phyloP scores from a whole-genome alignment of 345 rosid species.

The Eucalyptus sp. region DNA sequence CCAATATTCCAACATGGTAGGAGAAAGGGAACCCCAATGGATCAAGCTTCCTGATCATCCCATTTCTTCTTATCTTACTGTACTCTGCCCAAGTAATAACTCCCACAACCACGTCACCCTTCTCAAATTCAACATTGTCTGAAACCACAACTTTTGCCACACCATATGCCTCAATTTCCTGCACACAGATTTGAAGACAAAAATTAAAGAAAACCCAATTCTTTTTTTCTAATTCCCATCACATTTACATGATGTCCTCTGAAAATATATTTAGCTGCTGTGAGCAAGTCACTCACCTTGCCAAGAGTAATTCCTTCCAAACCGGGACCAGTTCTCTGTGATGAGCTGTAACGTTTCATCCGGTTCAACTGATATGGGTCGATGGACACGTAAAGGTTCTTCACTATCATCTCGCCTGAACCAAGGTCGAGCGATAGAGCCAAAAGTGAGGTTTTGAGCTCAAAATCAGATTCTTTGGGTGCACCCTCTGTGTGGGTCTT shows the following conservation, averaged over 20 bases:
- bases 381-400: slow-evolving; percentile 31
- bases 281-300: slow-evolving; percentile 12
- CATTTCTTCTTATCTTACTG: too few relatives aligned
- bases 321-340: slow-evolving; percentile 1
- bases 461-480: slow-evolving; percentile 25
- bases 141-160: too few relatives aligned
- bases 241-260: background rate
- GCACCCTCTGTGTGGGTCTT: slow-evolving; percentile 18
- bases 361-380: slow-evolving; percentile 47
- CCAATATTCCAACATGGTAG: background rate
- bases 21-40: slow-evolving; percentile 50
- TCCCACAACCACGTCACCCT: too few relatives aligned
- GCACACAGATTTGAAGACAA: too few relatives aligned
- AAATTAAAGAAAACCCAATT: too few relatives aligned
- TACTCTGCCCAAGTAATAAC: too few relatives aligned
- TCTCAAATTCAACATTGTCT: too few relatives aligned
- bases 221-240: background rate
- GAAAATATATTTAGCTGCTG: background rate
- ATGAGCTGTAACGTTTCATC: slow-evolving; percentile 20
- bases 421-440: slow-evolving; percentile 5
- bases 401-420: slow-evolving; percentile 13
- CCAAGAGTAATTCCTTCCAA: slow-evolving; percentile 17
- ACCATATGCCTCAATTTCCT: too few relatives aligned
- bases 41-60: slow-evolving; percentile 22
- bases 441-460: slow-evolving; percentile 3